Conservation (phyloP, 306 rosid species). For the Cicer arietinum region DNA sequence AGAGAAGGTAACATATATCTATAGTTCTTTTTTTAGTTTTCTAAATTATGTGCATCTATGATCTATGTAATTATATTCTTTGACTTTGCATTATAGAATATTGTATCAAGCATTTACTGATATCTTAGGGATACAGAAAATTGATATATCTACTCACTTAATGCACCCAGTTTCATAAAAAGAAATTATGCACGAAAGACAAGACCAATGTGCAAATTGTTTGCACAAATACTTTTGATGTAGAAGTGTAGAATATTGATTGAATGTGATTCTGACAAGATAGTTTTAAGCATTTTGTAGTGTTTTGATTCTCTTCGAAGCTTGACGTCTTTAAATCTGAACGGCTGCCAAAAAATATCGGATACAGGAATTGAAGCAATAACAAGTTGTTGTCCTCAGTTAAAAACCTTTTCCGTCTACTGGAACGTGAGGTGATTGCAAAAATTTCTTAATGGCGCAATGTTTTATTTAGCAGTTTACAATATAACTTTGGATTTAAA, state of each 20-base stretch:
- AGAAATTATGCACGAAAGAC: background rate
- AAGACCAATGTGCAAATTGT: background rate
- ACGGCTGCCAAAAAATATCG: conserved; percentile 87
- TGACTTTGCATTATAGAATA: background rate
- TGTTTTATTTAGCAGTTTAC: conserved; percentile 17
- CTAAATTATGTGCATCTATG: background rate
- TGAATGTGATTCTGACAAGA: conserved; percentile 37
- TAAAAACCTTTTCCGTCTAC: conserved; percentile 68
- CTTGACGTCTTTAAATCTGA: conserved; percentile 77
- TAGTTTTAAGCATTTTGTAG: conserved; percentile 50
- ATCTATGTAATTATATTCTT: background rate
- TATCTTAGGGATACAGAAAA: background rate
- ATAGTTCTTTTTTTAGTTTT: background rate
- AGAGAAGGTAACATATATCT: conserved; percentile 56
- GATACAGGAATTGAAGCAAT: conserved; percentile 79
- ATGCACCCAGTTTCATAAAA: background rate
- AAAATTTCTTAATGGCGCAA: conserved; percentile 2
- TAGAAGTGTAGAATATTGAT: background rate
- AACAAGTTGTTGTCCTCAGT: conserved; percentile 65
- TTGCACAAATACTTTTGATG: conserved; percentile 32
- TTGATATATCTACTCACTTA: background rate
- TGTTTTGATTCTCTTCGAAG: conserved; percentile 68
- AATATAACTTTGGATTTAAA: conserved; percentile 30
- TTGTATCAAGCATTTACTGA: background rate
- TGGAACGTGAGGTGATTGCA: conserved; percentile 84